These are phyloP conservation scores for Flaveria linearis DNA, from an alignment of 129 eudicot species.

Conservation along the genomic window DNA sequence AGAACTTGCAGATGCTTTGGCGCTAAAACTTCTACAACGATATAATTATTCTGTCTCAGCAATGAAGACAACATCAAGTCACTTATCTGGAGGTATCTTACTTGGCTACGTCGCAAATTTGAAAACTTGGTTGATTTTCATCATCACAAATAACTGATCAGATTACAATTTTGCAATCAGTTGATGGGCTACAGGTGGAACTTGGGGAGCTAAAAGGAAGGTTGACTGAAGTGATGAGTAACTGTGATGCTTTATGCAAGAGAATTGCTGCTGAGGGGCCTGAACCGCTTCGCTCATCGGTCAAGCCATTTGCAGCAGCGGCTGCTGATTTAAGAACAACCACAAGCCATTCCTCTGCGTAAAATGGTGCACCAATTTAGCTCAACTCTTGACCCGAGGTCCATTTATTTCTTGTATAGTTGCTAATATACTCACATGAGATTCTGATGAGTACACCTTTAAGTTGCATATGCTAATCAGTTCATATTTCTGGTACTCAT, in stretches of 20 bases:
- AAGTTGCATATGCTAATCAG: not conserved
- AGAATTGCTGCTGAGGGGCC: conserved; percentile 75
- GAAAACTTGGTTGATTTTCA: conserved; percentile 7
- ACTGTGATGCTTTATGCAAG: conserved; percentile 82
- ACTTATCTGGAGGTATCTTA: conserved; percentile 71
- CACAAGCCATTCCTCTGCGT: conserved; percentile 16
- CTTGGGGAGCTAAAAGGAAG: conserved; percentile 91
- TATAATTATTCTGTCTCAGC: conserved; percentile 80
- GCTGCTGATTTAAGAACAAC: conserved; percentile 37
- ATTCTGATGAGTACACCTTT: not conserved
- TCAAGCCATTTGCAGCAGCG: conserved; percentile 42
- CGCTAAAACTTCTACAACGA: conserved; percentile 82
- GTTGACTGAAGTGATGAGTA: conserved; percentile 83
- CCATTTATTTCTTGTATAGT: conserved; percentile 7
- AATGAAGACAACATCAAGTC: conserved; percentile 71
- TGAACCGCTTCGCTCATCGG: conserved; percentile 65
- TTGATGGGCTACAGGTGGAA: conserved; percentile 82
- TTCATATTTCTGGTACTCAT: not conserved
- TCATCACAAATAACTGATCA: not conserved
- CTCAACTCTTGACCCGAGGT: conserved; percentile 25
- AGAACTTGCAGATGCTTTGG: conserved; percentile 94
- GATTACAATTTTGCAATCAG: conserved; percentile 42
- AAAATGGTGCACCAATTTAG: conserved; percentile 19
- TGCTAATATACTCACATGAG: not conserved
- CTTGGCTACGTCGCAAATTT: not conserved